Evolutionary conservation across 139 green algal genomes (phyloP).

Genomic region (Tetradesmus obliquus): DNA sequence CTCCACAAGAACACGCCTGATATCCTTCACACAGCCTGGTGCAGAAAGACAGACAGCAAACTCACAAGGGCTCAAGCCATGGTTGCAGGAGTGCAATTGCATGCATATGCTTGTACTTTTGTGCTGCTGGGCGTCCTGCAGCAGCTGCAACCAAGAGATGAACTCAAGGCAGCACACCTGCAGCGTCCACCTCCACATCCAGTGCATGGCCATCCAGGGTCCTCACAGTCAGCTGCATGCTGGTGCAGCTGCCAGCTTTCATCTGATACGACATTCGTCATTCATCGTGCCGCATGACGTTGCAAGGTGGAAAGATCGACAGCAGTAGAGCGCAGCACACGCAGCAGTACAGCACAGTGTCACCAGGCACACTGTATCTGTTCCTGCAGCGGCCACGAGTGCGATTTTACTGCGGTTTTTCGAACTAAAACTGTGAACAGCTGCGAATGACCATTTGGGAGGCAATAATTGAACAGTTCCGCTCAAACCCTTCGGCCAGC

Average conservation of each 20-base stretch:
- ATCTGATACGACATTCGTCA: not conserved
- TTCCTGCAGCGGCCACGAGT: not conserved
- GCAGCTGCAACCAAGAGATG: not conserved
- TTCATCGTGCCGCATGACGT: not conserved
- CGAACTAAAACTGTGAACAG: not conserved
- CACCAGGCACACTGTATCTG: not conserved
- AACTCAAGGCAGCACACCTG: not conserved
- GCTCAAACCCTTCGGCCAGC: not conserved
- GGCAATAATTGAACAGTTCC: too few species aligned
- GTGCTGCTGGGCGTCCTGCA: not conserved
- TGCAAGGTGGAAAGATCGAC: not conserved
- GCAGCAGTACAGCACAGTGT: not conserved
- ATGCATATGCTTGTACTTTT: not conserved
- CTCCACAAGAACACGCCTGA: not conserved
- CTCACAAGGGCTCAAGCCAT: not conserved
- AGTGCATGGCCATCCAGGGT: conserved; percentile 30
- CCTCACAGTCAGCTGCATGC: conserved; percentile 25
- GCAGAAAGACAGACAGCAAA: not conserved
- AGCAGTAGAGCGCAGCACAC: conserved; percentile 1
- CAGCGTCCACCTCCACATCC: not conserved
- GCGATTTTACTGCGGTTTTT: not conserved
- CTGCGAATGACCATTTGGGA: too few species aligned
- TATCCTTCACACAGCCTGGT: not conserved
- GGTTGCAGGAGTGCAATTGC: not conserved
- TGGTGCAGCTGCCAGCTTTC: not conserved